Base-by-base conservation (phyloP, 441 rosid genomes). In the Pelargonium myrrhifolium region DNA sequence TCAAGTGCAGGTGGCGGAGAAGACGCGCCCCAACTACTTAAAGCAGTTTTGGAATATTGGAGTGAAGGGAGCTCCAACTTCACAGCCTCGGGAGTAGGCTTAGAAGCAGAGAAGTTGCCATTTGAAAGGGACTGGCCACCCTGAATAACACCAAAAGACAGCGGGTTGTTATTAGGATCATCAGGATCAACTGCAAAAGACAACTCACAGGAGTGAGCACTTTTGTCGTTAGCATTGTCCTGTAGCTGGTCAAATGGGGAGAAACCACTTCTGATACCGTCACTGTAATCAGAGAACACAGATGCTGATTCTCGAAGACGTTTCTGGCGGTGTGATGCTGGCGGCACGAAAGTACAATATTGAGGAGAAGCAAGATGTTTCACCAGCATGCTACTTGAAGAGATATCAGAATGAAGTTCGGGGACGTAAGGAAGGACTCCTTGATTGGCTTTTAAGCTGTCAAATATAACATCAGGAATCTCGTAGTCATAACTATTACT, bases 11-110 rank as follows among this genome's bases (percentile, higher is more conserved):
- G 83, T 73, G 83, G 89, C 10, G 89, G 79, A 69, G 90, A 80
- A 42, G 86, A 78, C 49, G 79, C 68, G 69, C 80, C 90, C 96
- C 96, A 86, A 82, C 86, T 83, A 75, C 87, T 83, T 68, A 87
- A 79, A 68, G 84, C 82, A 72, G 82, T 71, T 78, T 89, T 94
- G 72, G 88, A 67, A 88, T 85, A 86, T 95, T 95, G 99, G 99
- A 95, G 92, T 95, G 99, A 95, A 94, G 98, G 99, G 99, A 94
- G 98, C 98, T 94, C 99, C 89, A 83, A 82, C 99, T 92, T 92
- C 98, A 89, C 77, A 74, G 89, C 84, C 93, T 79, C 94, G 17
- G 80, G 72, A 21, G 55, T 47, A 77, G 93, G 87, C 86, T 78
- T 85, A 67, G 96, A 92, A 95, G 98, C 77, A 80, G 95, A 83